Conservation (phyloP, 495 filamentous ascomycete genomes). For the Tirmania nivea region DNA sequence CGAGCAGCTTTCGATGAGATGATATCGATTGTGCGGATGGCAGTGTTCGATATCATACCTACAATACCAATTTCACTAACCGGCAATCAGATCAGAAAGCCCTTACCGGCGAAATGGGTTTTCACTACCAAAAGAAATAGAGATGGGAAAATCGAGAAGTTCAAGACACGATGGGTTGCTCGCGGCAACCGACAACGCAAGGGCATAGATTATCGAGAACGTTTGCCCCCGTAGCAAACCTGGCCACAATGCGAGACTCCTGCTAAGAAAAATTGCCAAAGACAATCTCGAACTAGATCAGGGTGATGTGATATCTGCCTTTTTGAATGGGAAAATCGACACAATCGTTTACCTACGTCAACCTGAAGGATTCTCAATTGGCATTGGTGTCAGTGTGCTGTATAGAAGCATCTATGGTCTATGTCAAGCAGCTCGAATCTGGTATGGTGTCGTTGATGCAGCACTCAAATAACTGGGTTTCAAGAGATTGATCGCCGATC, state of each 20-base stretch:
- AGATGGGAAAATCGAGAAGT: not conserved
- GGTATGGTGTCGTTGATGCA: not conserved
- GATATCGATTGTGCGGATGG: not conserved
- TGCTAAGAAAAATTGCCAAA: constrained; percentile 3
- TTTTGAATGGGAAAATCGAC: constrained; percentile 1
- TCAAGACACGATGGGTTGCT: not conserved
- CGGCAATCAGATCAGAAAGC: not conserved
- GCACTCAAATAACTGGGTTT: not conserved
- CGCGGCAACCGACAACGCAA: not conserved
- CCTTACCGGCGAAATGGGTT: not conserved
- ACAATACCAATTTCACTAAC: not conserved
- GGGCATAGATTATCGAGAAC: not conserved
- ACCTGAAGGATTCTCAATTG: not conserved
- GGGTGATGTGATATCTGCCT: constrained; percentile 5
- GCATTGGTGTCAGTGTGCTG: not conserved
- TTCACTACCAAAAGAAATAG: not conserved
- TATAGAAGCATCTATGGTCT: not conserved
- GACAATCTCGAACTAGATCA: constrained; percentile 2
- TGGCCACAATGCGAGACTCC: not conserved
- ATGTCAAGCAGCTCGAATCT: not conserved
- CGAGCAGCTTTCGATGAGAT: not conserved
- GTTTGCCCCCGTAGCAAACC: not conserved
- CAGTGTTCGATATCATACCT: not conserved
- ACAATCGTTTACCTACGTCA: not conserved
- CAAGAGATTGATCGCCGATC: not conserved